Base-by-base conservation (phyloP, 352 stramenopile genomes). In the Globisporangium perplexum region DNA sequence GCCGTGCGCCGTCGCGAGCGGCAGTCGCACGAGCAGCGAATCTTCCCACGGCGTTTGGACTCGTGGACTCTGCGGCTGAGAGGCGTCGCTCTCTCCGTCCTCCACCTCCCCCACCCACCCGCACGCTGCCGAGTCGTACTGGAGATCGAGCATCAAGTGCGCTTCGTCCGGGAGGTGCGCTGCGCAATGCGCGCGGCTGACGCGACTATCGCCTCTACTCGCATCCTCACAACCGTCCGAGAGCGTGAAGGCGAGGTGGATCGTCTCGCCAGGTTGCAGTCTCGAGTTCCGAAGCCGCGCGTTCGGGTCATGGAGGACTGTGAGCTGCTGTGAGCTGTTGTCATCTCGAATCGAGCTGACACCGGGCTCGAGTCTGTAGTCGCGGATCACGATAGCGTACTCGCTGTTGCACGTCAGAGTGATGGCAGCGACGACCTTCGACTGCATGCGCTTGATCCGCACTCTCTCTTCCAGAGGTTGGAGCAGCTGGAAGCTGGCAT, bases 191-290 rank as follows among this genome's bases (percentile, higher is more conserved):
- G 31, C 31, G n/a, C n/a, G n/a, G 31, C 6, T 31, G 28, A 11
- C 31, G 1, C 12, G 14, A 38, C 38, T 44, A 17, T 11, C 10
- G 18, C n/a, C 38, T 11, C 7, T 4, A 23, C 18, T 12, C 17
- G 23, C 14, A 22, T 17, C 12, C 10, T 11, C 31, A 38, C 31
- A 18, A 12, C 7, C 23, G 20, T 33, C 47, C 1, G 22, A 11
- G 4, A 83, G 26, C 14, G 65, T 79, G 44, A 83, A 86, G 1
- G 62, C 57, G 23, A 81, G 43, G 45, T 81, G 60, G 8, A 83
- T 28, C 8, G 50, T 61, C 22, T 81, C 71, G 8, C 41, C 52
- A 20, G 69, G 69, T 22, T 53, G 68, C 18, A 82, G 20, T n/a
- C 4, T 54, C 39, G 57, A 65, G 20, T 59, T 60, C 43, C 65